phyloP scores from a whole-genome alignment of 1,284 basidiomycete genomes.

The Heimioporus retisporus region DNA sequence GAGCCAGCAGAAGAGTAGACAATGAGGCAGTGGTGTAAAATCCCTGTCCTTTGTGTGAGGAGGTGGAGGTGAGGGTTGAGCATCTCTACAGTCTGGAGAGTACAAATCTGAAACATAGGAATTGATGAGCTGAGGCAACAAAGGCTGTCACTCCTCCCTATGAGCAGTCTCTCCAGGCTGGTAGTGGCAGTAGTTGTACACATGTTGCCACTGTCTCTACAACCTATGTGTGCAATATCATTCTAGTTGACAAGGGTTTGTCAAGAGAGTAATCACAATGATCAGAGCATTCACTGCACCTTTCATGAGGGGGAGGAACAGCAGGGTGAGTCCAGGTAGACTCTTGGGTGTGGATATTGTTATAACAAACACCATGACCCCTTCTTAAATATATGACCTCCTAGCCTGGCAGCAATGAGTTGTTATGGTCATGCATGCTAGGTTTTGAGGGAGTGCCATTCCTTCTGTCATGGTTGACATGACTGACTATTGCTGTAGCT shows the following conservation, averaged over 20 bases:
- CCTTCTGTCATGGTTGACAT: constrained; percentile 45
- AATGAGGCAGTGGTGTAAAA: constrained; percentile 28
- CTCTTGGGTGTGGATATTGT: constrained; percentile 65
- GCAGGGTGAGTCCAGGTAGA: constrained; percentile 70
- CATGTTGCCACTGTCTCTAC: constrained; percentile 40
- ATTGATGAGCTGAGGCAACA: constrained; percentile 39
- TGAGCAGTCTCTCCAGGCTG: constrained; percentile 54
- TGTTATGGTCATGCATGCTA: constrained; percentile 44
- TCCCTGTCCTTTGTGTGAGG: constrained; percentile 38
- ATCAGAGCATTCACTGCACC: constrained; percentile 35
- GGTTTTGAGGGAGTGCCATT: constrained; percentile 42
- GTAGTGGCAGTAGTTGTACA: constrained; percentile 73
- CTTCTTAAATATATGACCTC: constrained; percentile 64
- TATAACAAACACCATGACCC: constrained; percentile 63
- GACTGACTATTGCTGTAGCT: constrained; percentile 68
- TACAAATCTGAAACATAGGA: constrained; percentile 45
- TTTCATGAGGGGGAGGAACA: constrained; percentile 37
- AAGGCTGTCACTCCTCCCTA: constrained; percentile 37
- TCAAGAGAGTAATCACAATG: constrained; percentile 39
- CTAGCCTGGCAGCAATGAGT: constrained; percentile 68
- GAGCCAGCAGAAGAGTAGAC: constrained; percentile 29
- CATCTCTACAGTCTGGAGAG: constrained; percentile 35
- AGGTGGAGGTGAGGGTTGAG: constrained; percentile 30
- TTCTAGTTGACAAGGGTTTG: constrained; percentile 36
- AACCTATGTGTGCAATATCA: constrained; percentile 41